Conservation (phyloP, 768 basidiomycete species). For the Tephrocybe sp. region DNA sequence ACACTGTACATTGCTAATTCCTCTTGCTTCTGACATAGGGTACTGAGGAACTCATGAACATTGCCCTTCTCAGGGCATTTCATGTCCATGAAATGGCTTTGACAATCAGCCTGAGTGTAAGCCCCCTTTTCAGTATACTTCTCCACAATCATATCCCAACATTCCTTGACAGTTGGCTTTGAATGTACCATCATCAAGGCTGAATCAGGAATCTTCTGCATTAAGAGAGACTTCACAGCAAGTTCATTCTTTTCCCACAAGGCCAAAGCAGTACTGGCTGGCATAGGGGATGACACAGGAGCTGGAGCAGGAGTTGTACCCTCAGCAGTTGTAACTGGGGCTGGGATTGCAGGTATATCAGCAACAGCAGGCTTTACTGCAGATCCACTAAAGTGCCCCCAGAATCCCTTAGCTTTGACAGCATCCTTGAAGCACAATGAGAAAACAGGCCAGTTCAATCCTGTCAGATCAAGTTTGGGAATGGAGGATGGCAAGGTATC, state of each 20-base stretch:
- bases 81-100: slow-evolving; percentile 25
- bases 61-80: slow-evolving; percentile 28
- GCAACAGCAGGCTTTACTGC: not conserved
- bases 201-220: slow-evolving; percentile 33
- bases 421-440: slow-evolving; percentile 28
- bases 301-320: slow-evolving; percentile 11
- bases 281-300: no score
- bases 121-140: slow-evolving; percentile 34
- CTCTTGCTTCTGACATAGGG: slow-evolving; percentile 21
- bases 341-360: no score
- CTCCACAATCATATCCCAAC: slow-evolving; percentile 29
- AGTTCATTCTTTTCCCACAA: slow-evolving; percentile 37
- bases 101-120: slow-evolving; percentile 28
- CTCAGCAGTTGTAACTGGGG: no score
- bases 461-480: no score
- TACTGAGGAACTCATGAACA: slow-evolving; percentile 26
- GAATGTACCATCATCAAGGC: slow-evolving; percentile 23
- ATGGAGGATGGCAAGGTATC: no score
- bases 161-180: slow-evolving; percentile 24
- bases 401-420: slow-evolving; percentile 27
- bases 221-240: slow-evolving; percentile 25
- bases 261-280: no score
- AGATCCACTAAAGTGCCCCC: slow-evolving; percentile 29
- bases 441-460: no score
- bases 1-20: slow-evolving; percentile 28